Evolutionary conservation across 495 filamentous ascomycete genomes (phyloP), one percentile per base, ranked within the genome.

Genomic region (Hypoxylon intermedium): DNA sequence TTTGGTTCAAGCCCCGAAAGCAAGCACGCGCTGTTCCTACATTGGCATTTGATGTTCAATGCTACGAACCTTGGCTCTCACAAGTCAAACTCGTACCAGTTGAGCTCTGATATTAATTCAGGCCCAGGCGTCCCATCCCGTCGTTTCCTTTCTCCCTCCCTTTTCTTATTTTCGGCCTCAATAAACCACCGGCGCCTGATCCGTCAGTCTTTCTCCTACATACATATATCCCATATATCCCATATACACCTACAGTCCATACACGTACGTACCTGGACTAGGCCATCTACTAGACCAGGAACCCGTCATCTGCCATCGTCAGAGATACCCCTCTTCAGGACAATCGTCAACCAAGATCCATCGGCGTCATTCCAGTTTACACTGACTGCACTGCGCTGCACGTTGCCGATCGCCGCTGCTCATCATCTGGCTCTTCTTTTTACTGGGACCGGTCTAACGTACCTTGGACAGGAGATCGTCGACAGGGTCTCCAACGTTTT

Each of bases 361-460:
- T 30, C 54, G 28, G 26, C 54, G 20, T 65, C 54, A 46, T 47
- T 31, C 36, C 36, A 16, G n/a, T 38, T 34, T 34, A 9, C 9
- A 34, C n/a, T 34, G 7, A 34, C n/a, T 34, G 7, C 7, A 42
- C 19, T 20, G 7, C 13, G 2, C 6, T 30, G 20, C 40, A 26
- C 33, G 51, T 47, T 48, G 41, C 36, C 50, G 62, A 65, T 65
- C 62, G 52, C 53, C 46, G 40, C 51, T 65, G 37, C 56, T 15
- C 38, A 46, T 53, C 47, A 60, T 33, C 40, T 46, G 40, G 20
- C 46, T 56, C 33, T 20, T 56, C 51, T 31, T 65, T 40, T 56
- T 31, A 23, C 24, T 31, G 19, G 56, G 24, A 23, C 37, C 46
- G 38, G 49, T 51, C 49, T 58, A 46, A 60, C 56, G 41, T 53